These are phyloP conservation scores for Suhomyces guaymorum DNA, from an alignment of 1,139 yeast species.

Conservation along the genomic window DNA sequence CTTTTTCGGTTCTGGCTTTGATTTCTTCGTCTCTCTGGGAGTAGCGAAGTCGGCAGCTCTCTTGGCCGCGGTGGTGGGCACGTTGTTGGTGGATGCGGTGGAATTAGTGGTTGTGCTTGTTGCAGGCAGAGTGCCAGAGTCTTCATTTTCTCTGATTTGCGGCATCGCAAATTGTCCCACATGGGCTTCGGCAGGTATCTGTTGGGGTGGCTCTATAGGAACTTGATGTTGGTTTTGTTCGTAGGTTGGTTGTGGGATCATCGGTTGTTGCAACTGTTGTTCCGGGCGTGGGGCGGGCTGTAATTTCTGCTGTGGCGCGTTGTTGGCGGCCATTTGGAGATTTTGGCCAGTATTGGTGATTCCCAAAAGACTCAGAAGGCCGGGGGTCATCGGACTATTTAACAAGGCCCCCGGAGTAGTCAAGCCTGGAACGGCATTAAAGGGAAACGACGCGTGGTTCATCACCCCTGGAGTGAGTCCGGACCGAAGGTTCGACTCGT, in stretches of 20 bases:
- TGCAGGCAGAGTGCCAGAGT: constrained; percentile 2
- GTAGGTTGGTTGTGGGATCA: background rate
- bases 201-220: constrained; percentile 1
- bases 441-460: constrained; percentile 11
- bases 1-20: constrained; percentile 13
- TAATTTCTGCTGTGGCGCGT: constrained; percentile 4
- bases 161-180: constrained; percentile 7
- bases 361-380: constrained; percentile 27
- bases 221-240: constrained; percentile 1
- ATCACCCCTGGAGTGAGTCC: constrained; percentile 52
- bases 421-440: constrained; percentile 37
- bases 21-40: constrained; percentile 12
- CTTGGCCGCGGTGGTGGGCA: no score
- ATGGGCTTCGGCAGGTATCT: constrained; percentile 2
- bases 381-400: constrained; percentile 49
- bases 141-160: constrained; percentile 7
- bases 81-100: no score
- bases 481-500: constrained; percentile 63
- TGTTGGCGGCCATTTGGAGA: background rate
- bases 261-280: background rate
- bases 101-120: no score
- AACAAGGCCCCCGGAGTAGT: constrained; percentile 47
- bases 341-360: constrained; percentile 16
- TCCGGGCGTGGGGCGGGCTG: no score
- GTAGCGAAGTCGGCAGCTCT: no score